A percentile compares a stretch with the other conserved stretches of the same genome.
phyloP scores from a whole-genome alignment of 2,329 filamentous ascomycete species.

The Dendrostoma leiphaemia region DNA sequence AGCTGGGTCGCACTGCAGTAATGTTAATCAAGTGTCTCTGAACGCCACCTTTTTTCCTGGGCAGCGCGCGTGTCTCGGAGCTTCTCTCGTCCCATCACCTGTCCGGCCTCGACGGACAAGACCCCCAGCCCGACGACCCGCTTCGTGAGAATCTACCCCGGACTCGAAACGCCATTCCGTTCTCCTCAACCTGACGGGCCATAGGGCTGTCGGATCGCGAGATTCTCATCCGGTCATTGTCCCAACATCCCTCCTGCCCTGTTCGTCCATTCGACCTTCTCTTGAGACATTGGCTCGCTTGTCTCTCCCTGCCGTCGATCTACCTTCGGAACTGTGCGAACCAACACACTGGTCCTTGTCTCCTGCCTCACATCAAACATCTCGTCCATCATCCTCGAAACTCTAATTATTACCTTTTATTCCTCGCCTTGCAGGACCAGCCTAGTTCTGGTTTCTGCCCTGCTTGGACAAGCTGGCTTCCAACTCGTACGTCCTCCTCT shows the following conservation, averaged over 20 bases:
- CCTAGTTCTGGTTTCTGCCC: conserved; percentile 13
- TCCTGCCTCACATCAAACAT: conserved; percentile 4
- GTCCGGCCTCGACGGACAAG: too few species aligned
- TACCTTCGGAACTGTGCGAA: neutral
- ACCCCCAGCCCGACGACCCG: too few species aligned
- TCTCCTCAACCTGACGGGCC: too few species aligned
- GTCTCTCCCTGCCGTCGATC: conserved; percentile 8
- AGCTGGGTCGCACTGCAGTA: conserved; percentile 11
- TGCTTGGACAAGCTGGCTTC: conserved; percentile 19
- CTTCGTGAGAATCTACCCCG: too few species aligned
- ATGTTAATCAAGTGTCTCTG: conserved; percentile 18
- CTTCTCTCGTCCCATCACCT: too few species aligned
- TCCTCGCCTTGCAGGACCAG: conserved; percentile 14
- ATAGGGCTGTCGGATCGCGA: too few species aligned
- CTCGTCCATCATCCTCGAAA: neutral
- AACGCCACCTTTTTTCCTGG: conserved; percentile 9
- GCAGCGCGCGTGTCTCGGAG: conserved; percentile 6
- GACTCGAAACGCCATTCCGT: too few species aligned
- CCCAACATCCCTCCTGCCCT: neutral
- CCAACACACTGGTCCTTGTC: neutral
- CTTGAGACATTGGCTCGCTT: conserved; percentile 9
- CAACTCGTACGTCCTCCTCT: conserved; percentile 16
- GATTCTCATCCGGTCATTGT: too few species aligned
- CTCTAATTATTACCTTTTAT: neutral
- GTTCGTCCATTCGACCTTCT: neutral